A percentile compares a stretch with the other conserved stretches of the same genome.
These are phyloP conservation scores for Didymella segeticola DNA, from an alignment of 2,329 filamentous ascomycete species.

Conservation along the genomic window DNA sequence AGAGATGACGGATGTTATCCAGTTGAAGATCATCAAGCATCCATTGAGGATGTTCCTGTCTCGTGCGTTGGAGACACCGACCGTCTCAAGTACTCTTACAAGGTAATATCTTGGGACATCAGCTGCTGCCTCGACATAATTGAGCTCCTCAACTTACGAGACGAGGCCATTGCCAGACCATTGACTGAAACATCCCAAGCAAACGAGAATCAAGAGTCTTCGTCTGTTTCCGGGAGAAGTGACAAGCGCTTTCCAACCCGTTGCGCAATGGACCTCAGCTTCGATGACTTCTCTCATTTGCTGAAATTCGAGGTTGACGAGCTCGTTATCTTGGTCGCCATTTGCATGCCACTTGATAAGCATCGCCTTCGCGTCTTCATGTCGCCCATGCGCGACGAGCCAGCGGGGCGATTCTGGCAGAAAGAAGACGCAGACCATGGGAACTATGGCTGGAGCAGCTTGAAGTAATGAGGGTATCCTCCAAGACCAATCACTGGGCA, in stretches of 20 bases:
- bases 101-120: too few relatives aligned
- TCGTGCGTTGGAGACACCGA: neutral
- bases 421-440: neutral
- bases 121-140: too few relatives aligned
- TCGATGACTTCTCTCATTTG: neutral
- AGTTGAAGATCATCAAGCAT: neutral
- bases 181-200: neutral
- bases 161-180: neutral
- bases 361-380: neutral
- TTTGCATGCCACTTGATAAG: neutral
- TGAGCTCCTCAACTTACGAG: too few relatives aligned
- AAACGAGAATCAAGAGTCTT: too few relatives aligned
- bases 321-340: neutral
- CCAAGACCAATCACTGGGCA: slow-evolving; percentile 49
- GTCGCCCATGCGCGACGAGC: neutral
- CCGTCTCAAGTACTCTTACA: neutral
- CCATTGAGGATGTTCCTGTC: neutral
- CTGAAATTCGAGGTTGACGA: neutral
- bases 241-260: too few relatives aligned
- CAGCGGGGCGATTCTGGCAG: neutral
- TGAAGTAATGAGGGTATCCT: slow-evolving; percentile 38
- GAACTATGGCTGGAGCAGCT: neutral
- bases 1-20: neutral
- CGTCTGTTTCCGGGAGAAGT: too few relatives aligned
- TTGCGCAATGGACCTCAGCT: too few relatives aligned